Base-by-base conservation (phyloP, 768 basidiomycete genomes). In the Zangia roseola region DNA sequence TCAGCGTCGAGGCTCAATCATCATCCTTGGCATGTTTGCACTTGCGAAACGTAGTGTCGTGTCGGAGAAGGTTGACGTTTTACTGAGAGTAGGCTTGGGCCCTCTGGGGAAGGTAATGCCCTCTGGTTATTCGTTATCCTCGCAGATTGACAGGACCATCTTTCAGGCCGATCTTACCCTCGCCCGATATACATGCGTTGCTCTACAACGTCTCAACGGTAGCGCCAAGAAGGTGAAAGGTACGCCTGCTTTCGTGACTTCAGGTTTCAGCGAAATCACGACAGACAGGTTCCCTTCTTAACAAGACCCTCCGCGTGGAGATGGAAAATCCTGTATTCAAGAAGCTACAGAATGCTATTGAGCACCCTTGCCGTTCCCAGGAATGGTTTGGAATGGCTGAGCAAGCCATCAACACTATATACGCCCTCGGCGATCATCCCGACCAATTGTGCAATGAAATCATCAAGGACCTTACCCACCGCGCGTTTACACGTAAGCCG, bases 321-420 rank as follows among this genome's bases (percentile, higher is more conserved):
- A 97, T 97, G 89, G 84, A 88, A 31, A 88, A 84, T 55, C 77
- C 81, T 0, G 82, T 99, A 36, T 97, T 99, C 74, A 75, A 74
- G 23, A 88, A 88, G 59, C 75, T 99, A 6, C 82, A 87, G 60
- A 84, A 87, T 2, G 77, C 84, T n/a, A 79, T 97, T 30, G 83
- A 92, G 57, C 75, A 82, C 45, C 87, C 91, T 0, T 89, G 84
- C 49, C 79, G 84, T 38, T 86, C 87, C 17, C 89, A 85, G 57
- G 94, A 97, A 49, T 99, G 95, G 95, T 98, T 99, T 58, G 87
- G 87, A 10, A 82, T 98, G 71, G 91, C 95, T 0, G 97, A 99
- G 65, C 95, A 99, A 67, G 91, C 86, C 9, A 86, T 99, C 69
- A 97, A 99, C 65, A 93, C 95, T 2, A 86, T 97, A 43, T 99